phyloP scores from a whole-genome alignment of 805 yeast genomes.

The Pichia ethanolica region DNA sequence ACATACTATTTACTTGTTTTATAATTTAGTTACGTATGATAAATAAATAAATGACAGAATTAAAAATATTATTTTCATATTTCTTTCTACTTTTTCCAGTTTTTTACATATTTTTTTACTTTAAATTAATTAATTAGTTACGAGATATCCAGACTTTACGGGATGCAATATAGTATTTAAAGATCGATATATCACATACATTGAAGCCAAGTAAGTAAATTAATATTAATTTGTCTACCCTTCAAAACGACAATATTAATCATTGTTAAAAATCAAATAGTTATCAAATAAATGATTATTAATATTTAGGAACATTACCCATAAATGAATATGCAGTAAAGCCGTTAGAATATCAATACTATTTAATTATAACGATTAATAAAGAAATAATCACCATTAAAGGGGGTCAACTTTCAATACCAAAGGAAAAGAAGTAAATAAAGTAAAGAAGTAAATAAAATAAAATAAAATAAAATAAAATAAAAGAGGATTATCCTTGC shows the following conservation, averaged over 20 bases:
- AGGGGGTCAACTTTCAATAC: conserved; percentile 15
- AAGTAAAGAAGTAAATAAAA: neutral
- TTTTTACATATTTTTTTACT: no score
- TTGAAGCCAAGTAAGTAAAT: neutral
- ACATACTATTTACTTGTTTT: no score
- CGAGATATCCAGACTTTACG: conserved; percentile 11
- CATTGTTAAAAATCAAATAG: no score
- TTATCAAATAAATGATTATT: neutral
- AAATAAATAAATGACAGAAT: no score
- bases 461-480: neutral
- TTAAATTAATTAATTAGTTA: neutral
- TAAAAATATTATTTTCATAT: no score
- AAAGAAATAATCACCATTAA: neutral
- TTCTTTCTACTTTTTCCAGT: no score
- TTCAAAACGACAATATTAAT: neutral
- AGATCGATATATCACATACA: neutral
- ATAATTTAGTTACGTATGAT: no score
- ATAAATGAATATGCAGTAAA: conserved; percentile 12
- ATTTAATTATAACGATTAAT: no score
- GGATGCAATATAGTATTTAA: conserved; percentile 6
- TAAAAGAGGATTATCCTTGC: no score
- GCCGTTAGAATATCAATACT: neutral
- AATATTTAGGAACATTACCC: neutral
- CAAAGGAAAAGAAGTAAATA: conserved; percentile 1
- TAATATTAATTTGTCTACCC: neutral